phyloP scores from a whole-genome alignment of 768 basidiomycete genomes.

The Tricholoma sp. region DNA sequence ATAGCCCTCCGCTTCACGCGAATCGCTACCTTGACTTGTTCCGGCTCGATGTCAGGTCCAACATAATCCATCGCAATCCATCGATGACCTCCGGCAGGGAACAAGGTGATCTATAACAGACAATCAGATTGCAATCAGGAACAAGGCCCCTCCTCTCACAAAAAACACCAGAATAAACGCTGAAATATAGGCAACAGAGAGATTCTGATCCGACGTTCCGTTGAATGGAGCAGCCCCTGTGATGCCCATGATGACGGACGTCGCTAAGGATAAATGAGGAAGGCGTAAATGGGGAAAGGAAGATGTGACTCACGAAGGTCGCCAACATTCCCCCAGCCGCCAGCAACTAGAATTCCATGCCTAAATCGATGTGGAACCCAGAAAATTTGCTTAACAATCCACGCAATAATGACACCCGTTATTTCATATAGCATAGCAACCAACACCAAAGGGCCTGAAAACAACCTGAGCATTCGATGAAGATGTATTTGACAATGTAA shows the following conservation, averaged over 20 bases:
- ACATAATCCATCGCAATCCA: constrained; percentile 57
- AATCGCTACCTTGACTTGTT: constrained; percentile 46
- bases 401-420: constrained; percentile 50
- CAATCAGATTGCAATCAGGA: neutral
- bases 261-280: constrained; percentile 37
- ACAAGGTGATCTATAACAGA: constrained; percentile 49
- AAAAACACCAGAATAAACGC: constrained; percentile 56
- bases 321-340: constrained; percentile 64
- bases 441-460: constrained; percentile 55
- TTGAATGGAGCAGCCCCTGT: constrained; percentile 59
- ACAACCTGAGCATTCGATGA: neutral
- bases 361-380: constrained; percentile 79
- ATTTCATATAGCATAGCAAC: constrained; percentile 56
- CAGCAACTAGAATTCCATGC: constrained; percentile 64
- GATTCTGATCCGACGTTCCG: constrained; percentile 48
- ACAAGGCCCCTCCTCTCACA: constrained; percentile 30
- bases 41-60: constrained; percentile 57
- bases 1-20: constrained; percentile 29
- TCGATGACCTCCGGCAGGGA: constrained; percentile 54
- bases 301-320: constrained; percentile 55
- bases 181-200: constrained; percentile 64
- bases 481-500: too few relatives aligned
- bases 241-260: constrained; percentile 58
- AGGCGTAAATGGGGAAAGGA: neutral
- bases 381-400: constrained; percentile 54